Base-by-base conservation (phyloP, 805 yeast species). In the Yamadazyma tumulicola region DNA sequence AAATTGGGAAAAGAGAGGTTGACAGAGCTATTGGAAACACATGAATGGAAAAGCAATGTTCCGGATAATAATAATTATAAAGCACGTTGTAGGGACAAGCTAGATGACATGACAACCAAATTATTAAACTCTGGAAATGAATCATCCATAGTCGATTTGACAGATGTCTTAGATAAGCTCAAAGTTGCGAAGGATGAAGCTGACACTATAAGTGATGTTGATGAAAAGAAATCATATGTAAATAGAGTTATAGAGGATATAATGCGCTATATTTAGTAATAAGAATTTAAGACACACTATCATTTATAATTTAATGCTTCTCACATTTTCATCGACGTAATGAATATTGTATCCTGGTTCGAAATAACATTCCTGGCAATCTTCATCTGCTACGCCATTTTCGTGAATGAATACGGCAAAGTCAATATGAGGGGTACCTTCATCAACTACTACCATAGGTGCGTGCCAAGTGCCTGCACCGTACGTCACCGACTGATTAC, bases 401-500 rank as follows among this genome's bases (percentile, higher is more conserved):
- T 89, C 97, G 52, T 83, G 83, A 20, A 86, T 81, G 34, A 88
- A 62, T n/a, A 91, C 97, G 2, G 86, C 89, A 61, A 89, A 91
- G 51, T 91, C 96, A 18, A 67, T 56, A 37, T 63, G 55, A 0
- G 60, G 54, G 10, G 81, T 61, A 4, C 64, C 62, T 17, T 74
- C 77, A 21, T 79, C 81, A 7, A 87, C 56, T 2, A 86, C 91
- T 15, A 91, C 81, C 97, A 89, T 89, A 3, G 97, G 97, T 0
- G 97, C 95, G 55, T 89, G 97, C 97, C 97, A 89, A 4, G 81
- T 75, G 1, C 83, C 86, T 9, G 73, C 75, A 0, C 88, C 94
- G 55, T 88, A 88, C 0, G 96, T 89, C 4, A 89, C 87, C 0
- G 95, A 85, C 52, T 88, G 96, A 54, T 85, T 81, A 0, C 95